Evolutionary conservation across 2,329 filamentous ascomycete genomes (phyloP), one percentile per base, ranked within the genome.

Genomic region (Pyricularia pennisetigena): DNA sequence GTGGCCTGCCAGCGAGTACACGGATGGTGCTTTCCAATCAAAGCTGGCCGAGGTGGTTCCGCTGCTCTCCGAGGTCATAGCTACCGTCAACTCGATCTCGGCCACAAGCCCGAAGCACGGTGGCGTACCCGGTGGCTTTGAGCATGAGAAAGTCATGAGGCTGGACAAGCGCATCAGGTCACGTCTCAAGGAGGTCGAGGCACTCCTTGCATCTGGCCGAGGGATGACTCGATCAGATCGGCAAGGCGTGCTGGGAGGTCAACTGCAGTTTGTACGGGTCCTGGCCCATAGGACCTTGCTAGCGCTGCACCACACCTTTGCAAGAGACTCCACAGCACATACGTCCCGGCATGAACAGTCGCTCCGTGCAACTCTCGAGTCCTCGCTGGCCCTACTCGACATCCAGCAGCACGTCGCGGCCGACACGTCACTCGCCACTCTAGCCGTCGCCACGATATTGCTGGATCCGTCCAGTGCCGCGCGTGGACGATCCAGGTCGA

Each of bases 61-160:
- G 2, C 24, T 71, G 1, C 67, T 74, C 14, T 61, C 67, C 41
- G 65, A 70, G 20, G 68, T 74, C 10, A 68, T 73, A 41, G 71
- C 70, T 41, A 65, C 68, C 0, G 70, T 70, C 29, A 76, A 75
- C 69, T 72, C 73, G 0, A 70, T 72, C 0, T 68, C 69, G 0
- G 64, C 72, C 64, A 69, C 74, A 30, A 69, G 70, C 2, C 68
- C 41, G 6, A 9, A 16, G 26, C 10, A 54, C 20, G 64, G 32
- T 28, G 65, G 65, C 16, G 4, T 41, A 4, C 16, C 23, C 28
- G 65, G 32, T 28, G 41, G 65, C 41, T 23, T 74, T 28, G 73
- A 79, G 57, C 80, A 79, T 67, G 74, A 77, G 4, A 79, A 74
- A 3, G 75, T 77, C 0, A 70, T 80, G 2, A 78, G 77, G n/a